phyloP scores from a whole-genome alignment of 805 yeast species.

The Spathaspora passalidarum region DNA sequence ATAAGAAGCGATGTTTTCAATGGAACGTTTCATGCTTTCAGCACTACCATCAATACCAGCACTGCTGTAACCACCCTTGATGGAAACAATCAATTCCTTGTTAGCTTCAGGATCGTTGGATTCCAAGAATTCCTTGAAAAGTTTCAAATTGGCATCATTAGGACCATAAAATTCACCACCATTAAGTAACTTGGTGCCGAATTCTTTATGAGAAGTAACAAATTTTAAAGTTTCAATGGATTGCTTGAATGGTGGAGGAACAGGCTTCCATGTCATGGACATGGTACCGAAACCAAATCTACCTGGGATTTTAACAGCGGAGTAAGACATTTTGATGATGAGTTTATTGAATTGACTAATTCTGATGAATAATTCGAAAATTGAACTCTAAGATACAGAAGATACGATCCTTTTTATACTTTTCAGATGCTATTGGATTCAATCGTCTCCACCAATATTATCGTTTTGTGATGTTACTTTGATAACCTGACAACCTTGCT shows the following conservation, averaged over 20 bases:
- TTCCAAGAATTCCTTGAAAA: slow-evolving; percentile 54
- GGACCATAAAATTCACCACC: slow-evolving; percentile 79
- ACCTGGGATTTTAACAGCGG: slow-evolving; percentile 17
- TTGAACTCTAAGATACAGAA: too few relatives aligned
- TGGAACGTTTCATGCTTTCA: slow-evolving; percentile 45
- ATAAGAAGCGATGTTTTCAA: slow-evolving; percentile 39
- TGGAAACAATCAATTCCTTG: slow-evolving; percentile 53
- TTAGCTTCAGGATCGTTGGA: slow-evolving; percentile 43
- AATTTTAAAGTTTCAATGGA: slow-evolving; percentile 52
- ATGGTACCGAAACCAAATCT: slow-evolving; percentile 72
- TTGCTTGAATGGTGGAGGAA: slow-evolving; percentile 50
- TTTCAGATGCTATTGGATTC: too few relatives aligned
- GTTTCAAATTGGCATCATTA: slow-evolving; percentile 49
- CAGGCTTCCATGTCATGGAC: slow-evolving; percentile 72
- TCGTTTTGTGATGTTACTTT: too few relatives aligned
- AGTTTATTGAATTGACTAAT: not conserved
- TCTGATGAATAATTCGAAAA: not conserved
- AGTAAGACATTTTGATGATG: not conserved
- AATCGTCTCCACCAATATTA: too few relatives aligned
- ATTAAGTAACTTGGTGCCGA: slow-evolving; percentile 55
- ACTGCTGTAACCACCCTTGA: slow-evolving; percentile 62
- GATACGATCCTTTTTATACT: too few relatives aligned
- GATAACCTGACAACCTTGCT: too few relatives aligned
- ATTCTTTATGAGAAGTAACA: slow-evolving; percentile 41
- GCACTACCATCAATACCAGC: slow-evolving; percentile 48